Conservation (phyloP, 129 eudicot species). For the Arctium minus region DNA sequence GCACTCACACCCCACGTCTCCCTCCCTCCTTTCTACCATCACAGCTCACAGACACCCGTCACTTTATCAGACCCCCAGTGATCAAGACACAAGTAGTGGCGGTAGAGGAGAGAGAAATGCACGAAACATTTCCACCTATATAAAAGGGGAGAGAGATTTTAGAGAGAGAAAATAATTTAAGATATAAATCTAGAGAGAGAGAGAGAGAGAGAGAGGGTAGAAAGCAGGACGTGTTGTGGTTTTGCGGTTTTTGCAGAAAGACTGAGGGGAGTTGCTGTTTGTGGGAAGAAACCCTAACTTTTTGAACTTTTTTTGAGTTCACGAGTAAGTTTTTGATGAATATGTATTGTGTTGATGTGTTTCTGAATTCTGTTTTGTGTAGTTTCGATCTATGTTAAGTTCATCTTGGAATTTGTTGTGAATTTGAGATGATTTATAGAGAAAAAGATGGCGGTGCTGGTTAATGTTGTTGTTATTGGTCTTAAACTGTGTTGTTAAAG, state of each 20-base stretch:
- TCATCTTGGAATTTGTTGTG: not conserved
- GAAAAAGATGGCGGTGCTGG: not conserved
- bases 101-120: slow-evolving; percentile 28
- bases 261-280: slow-evolving; percentile 15
- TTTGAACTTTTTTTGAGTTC: slow-evolving; percentile 6
- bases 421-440: slow-evolving; percentile 3
- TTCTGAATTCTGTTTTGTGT: not conserved
- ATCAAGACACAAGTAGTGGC: slow-evolving; percentile 28
- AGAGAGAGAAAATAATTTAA: slow-evolving; percentile 8
- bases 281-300: slow-evolving; percentile 25
- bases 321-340: slow-evolving; percentile 10
- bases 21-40: not conserved
- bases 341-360: not conserved
- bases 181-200: not conserved
- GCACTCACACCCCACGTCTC: slow-evolving; percentile 5
- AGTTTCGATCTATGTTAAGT: slow-evolving; percentile 13
- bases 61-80: slow-evolving; percentile 13
- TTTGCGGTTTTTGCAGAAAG: slow-evolving; percentile 24
- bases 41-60: slow-evolving; percentile 17
- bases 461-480: not conserved
- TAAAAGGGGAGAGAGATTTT: slow-evolving; percentile 24
- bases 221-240: slow-evolving; percentile 26
- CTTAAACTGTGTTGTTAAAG: not conserved
- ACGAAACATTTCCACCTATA: slow-evolving; percentile 14
- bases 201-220: slow-evolving; percentile 11